Evolutionary conservation across 169 alveolate genomes (phyloP), one percentile per base, ranked within the genome.

Genomic region (Cryptosporidium bovis): DNA sequence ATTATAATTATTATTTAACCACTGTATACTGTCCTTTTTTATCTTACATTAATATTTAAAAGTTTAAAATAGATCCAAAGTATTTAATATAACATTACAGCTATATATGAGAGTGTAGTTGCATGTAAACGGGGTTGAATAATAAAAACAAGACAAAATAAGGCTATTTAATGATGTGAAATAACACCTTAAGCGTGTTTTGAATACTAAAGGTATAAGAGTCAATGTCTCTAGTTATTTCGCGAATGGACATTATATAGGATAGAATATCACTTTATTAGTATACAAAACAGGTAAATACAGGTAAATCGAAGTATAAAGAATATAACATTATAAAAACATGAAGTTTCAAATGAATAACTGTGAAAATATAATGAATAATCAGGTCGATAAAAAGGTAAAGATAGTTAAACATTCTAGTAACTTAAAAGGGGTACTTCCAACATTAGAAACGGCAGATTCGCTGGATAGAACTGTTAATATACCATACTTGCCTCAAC

Each of bases 381-480:
- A 62, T 33, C 68, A 62, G 36, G 68, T 62, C 8, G 83, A 36
- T 8, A 53, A 55, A 1, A 18, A 20, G 12, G 56, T 56, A 5
- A 69, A 53, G 40, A 69, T 69, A 69, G 83, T 69, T 7, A 69
- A 51, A 46, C 83, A 69, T 53, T 69, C 83, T 5, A 69, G 2
- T 56, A 46, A 69, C 15, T 53, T 69, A 12, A 33, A 51, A 10
- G 36, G 36, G 33, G 65, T 33, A 7, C 55, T 69, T 16, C 53
- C 83, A 53, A 69, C 67, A 4, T 18, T 69, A 36, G 83, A 69
- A 31, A 69, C 83, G 3, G 51, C 83, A 0, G 83, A 69, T 69
- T 69, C 83, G 15, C 46, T 69, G 3, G 83, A 69, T 53, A 69
- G 53, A 33, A 64, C 34, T 6, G 27, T 53, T 15, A 51, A 27